phyloP scores from a whole-genome alignment of 306 rosid genomes.

The Pterocarpus macrocarpus region DNA sequence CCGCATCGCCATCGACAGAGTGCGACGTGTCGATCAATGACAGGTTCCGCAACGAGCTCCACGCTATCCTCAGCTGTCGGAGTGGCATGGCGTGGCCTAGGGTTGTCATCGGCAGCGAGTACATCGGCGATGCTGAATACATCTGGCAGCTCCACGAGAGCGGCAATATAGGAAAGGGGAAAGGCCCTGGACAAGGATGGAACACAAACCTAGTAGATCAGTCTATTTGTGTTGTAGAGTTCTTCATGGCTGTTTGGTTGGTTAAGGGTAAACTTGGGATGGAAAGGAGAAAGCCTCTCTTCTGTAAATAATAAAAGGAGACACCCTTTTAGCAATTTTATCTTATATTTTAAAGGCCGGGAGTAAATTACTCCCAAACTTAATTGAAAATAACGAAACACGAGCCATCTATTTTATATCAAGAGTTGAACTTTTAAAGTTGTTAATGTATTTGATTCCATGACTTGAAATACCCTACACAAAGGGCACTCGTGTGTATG shows the following conservation, averaged over 20 bases:
- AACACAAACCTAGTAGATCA: too few relatives aligned
- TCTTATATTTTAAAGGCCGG: too few relatives aligned
- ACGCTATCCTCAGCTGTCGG: conserved; percentile 55
- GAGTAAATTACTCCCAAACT: too few relatives aligned
- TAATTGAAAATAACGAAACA: too few relatives aligned
- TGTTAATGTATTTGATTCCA: background rate
- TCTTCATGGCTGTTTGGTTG: too few relatives aligned
- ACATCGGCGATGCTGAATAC: conserved; percentile 79
- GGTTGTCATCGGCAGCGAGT: conserved; percentile 69
- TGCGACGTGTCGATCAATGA: conserved; percentile 86
- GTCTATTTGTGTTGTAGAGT: too few relatives aligned
- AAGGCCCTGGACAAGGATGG: too few relatives aligned
- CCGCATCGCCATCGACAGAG: conserved; percentile 70
- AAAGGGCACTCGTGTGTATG: background rate
- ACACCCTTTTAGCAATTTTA: too few relatives aligned
- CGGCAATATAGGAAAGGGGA: conserved; percentile 50
- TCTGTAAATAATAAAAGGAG: too few relatives aligned
- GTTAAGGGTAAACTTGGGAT: too few relatives aligned
- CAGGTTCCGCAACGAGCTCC: conserved; percentile 64
- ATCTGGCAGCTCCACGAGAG: conserved; percentile 61
- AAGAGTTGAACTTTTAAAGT: background rate
- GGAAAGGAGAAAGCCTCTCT: too few relatives aligned
- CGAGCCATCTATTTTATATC: too few relatives aligned
- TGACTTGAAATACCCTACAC: background rate
- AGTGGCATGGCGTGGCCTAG: conserved; percentile 57